These are phyloP conservation scores for Hypomyces perniciosus DNA, from an alignment of 2,329 filamentous ascomycete genomes.

Conservation along the genomic window DNA sequence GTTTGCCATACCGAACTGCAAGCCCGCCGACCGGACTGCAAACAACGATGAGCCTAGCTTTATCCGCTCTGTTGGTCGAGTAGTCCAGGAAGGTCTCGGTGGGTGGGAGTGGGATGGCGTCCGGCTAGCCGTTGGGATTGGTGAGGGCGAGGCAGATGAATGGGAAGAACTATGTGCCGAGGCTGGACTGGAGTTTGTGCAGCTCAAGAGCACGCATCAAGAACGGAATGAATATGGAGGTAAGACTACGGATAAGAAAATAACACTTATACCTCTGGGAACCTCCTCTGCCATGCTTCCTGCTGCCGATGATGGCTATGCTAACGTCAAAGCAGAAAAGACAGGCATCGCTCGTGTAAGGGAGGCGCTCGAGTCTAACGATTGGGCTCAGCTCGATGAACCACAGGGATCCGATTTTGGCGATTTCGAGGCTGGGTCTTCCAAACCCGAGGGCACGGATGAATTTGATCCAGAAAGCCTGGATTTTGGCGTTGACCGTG, in stretches of 20 bases:
- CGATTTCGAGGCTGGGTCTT: conserved; percentile 24
- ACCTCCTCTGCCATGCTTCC: not conserved
- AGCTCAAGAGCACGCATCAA: conserved; percentile 36
- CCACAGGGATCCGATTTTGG: conserved; percentile 25
- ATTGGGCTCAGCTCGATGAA: conserved; percentile 45
- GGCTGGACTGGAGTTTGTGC: conserved; percentile 57
- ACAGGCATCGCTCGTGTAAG: conserved; percentile 52
- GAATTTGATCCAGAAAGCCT: conserved; percentile 42
- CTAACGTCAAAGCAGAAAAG: conserved; percentile 38
- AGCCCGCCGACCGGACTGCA: conserved; percentile 1
- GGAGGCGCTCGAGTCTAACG: conserved; percentile 60
- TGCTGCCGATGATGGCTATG: not conserved
- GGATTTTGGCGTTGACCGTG: conserved; percentile 46
- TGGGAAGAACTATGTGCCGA: conserved; percentile 58
- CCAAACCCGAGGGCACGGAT: conserved; percentile 23
- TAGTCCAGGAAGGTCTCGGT: conserved; percentile 52
- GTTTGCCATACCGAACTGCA: conserved; percentile 23
- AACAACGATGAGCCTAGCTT: conserved; percentile 32
- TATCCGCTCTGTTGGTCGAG: conserved; percentile 46
- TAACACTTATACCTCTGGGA: not conserved
- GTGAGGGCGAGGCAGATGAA: conserved; percentile 42
- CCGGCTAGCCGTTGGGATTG: conserved; percentile 52
- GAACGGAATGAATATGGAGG: conserved; percentile 54
- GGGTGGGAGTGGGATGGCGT: conserved; percentile 62
- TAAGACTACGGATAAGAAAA: conserved; percentile 24